Evolutionary conservation across 2,329 filamentous ascomycete species (phyloP).

Genomic region (Xylariaceae sp.): DNA sequence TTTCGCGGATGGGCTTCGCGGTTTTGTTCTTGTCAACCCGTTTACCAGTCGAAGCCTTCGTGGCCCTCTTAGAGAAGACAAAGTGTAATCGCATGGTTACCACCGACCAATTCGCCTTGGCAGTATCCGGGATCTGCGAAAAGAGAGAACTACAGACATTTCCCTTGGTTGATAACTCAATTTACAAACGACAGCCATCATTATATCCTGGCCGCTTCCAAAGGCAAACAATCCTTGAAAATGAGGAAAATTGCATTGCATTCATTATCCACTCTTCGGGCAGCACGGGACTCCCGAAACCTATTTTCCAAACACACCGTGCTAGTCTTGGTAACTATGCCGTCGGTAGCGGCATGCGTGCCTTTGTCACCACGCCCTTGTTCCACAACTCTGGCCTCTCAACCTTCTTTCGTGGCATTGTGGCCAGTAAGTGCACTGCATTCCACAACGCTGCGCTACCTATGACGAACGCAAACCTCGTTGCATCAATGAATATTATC

Average conservation of each 20-base stretch:
- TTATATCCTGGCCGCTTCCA: slow-evolving; percentile 12
- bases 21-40: slow-evolving; percentile 50
- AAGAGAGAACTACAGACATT: slow-evolving; percentile 9
- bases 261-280: slow-evolving; percentile 49
- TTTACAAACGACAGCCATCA: slow-evolving; percentile 19
- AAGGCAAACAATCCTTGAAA: slow-evolving; percentile 19
- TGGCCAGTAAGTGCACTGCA: slow-evolving; percentile 51
- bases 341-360: slow-evolving; percentile 47
- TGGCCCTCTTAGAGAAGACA: slow-evolving; percentile 45
- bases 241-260: slow-evolving; percentile 28
- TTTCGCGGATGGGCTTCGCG: slow-evolving; percentile 49
- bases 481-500: slow-evolving; percentile 47
- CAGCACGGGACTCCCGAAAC: slow-evolving; percentile 61
- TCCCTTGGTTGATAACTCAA: slow-evolving; percentile 10
- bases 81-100: slow-evolving; percentile 40
- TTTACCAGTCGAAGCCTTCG: slow-evolving; percentile 45
- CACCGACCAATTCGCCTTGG: slow-evolving; percentile 15
- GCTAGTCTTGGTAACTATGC: slow-evolving; percentile 25
- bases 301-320: slow-evolving; percentile 58
- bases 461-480: slow-evolving; percentile 51
- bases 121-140: slow-evolving; percentile 10
- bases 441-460: slow-evolving; percentile 56
- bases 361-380: slow-evolving; percentile 55
- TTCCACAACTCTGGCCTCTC: slow-evolving; percentile 60
- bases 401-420: slow-evolving; percentile 54